Conservation (phyloP, 2,329 filamentous ascomycete genomes). For the Apiospora marii region DNA sequence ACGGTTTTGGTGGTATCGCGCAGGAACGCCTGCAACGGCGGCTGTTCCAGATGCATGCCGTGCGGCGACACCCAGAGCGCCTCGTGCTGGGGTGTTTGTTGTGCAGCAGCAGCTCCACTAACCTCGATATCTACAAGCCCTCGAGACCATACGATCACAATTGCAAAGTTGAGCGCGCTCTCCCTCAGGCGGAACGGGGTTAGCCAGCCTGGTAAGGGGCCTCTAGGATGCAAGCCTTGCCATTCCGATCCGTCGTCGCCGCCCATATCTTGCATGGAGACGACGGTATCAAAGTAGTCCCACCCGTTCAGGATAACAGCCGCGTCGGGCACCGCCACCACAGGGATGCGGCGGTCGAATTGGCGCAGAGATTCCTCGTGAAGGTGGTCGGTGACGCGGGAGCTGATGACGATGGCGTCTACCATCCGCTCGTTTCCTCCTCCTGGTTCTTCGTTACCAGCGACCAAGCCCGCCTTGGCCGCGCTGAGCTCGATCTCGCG, state of each 20-base stretch:
- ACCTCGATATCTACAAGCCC: background rate
- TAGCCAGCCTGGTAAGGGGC: slow-evolving; percentile 29
- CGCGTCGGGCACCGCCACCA: slow-evolving; percentile 28
- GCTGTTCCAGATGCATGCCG: slow-evolving; percentile 23
- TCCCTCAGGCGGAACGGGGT: slow-evolving; percentile 26
- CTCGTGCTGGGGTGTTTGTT: background rate
- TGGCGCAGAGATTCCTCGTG: slow-evolving; percentile 28
- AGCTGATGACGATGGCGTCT: slow-evolving; percentile 30
- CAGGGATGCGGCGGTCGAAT: slow-evolving; percentile 29
- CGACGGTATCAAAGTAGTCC: slow-evolving; percentile 30
- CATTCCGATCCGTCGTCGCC: slow-evolving; percentile 9
- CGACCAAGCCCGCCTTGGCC: background rate
- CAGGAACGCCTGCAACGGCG: slow-evolving; percentile 24
- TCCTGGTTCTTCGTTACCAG: too few relatives aligned
- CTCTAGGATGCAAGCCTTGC: slow-evolving; percentile 27
- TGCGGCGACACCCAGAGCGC: slow-evolving; percentile 30
- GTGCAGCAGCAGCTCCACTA: background rate
- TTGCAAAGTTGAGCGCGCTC: slow-evolving; percentile 13
- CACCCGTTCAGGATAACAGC: slow-evolving; percentile 24
- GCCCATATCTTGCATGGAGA: slow-evolving; percentile 2
- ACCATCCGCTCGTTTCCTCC: background rate
- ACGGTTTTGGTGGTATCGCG: slow-evolving; percentile 9
- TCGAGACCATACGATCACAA: slow-evolving; percentile 23
- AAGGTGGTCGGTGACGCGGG: slow-evolving; percentile 28
- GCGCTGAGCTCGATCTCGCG: slow-evolving; percentile 31